phyloP scores from a whole-genome alignment of 2,329 filamentous ascomycete genomes.

The Phoma sp. region DNA sequence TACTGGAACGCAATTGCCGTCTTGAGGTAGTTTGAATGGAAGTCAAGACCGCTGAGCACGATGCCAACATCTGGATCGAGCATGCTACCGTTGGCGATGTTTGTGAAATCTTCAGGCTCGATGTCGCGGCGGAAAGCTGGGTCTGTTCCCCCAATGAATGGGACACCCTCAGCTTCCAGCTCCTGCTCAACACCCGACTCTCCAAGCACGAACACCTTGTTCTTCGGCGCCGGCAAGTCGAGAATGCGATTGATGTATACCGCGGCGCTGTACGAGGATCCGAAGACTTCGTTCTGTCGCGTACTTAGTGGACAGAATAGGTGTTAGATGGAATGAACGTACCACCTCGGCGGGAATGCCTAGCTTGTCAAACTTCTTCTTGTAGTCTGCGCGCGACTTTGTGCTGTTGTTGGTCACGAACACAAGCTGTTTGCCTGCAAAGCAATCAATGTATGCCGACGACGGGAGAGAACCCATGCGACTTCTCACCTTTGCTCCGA shows the following conservation, averaged over 20 bases:
- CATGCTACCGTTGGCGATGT: constrained; percentile 72
- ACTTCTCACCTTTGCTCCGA: constrained; percentile 72
- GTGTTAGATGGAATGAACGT: constrained; percentile 20
- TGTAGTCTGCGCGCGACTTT: constrained; percentile 90
- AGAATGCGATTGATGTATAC: constrained; percentile 96
- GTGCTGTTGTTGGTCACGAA: constrained; percentile 99
- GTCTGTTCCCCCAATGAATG: constrained; percentile 87
- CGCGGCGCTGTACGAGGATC: constrained; percentile 90
- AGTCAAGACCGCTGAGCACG: constrained; percentile 89
- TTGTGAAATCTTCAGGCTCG: constrained; percentile 77
- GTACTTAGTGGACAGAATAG: constrained; percentile 8
- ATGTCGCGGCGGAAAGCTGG: constrained; percentile 77
- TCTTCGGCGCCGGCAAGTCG: constrained; percentile 75
- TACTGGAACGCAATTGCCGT: constrained; percentile 85
- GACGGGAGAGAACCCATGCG: no score
- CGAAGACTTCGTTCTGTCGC: constrained; percentile 85
- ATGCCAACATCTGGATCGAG: constrained; percentile 89
- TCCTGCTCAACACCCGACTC: constrained; percentile 92
- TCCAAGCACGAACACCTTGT: constrained; percentile 93
- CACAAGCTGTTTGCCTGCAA: constrained; percentile 81
- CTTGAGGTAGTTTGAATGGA: constrained; percentile 95
- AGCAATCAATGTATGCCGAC: constrained; percentile 3
- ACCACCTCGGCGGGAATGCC: constrained; percentile 77
- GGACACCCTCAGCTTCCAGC: constrained; percentile 76
- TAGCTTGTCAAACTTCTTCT: constrained; percentile 83